Base-by-base conservation (phyloP, 352 stramenopile species). In the Peronospora farinosa region DNA sequence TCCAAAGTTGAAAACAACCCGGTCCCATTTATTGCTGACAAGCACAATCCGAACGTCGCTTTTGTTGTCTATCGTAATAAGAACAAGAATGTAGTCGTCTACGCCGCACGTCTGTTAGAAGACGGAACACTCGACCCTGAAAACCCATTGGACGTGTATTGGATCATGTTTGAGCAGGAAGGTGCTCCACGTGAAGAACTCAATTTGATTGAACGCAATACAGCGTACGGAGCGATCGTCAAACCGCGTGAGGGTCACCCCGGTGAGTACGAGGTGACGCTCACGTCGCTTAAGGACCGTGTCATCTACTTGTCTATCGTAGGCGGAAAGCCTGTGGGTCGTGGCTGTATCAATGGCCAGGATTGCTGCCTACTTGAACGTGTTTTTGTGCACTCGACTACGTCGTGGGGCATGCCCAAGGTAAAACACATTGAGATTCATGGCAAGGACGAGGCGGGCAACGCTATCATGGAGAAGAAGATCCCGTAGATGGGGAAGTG, bases 1-100 rank as follows among this genome's bases (percentile, higher is more conserved):
- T 84, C 76, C 60, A 90, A 93, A 66, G 78, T 88, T 21, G 79
- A 91, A 50, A 88, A 93, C 76, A 84, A 91, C 67, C 82, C 82
- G 5, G 53, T 93, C 63, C 75, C 76, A 36, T 44, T 83, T 19
- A 76, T 93, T 57, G 68, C 69, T 19, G 76, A 86, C 43, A 87
- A 88, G 56, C 59, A 78, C 63, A 78, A 92, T 63, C 37, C 70
- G 17, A 86, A 94, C 58, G 68, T 83, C 30, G 77, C 72, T 17
- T 94, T 94, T 57, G 77, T 86, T 13, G 73, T 94, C 44, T 88
- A 94, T 74, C 83, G 83, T 67, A 92, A 92, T 74, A 94, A 92
- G 77, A 94, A 94, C 72, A 87, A 86, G 66, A 94, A 94, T 45
- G 81, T 92, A 23, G 83, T 94, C 17, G 78, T 88, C 40, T 94